These are phyloP conservation scores for Sporothrix inflata DNA, from an alignment of 2,329 filamentous ascomycete genomes.

Conservation along the genomic window DNA sequence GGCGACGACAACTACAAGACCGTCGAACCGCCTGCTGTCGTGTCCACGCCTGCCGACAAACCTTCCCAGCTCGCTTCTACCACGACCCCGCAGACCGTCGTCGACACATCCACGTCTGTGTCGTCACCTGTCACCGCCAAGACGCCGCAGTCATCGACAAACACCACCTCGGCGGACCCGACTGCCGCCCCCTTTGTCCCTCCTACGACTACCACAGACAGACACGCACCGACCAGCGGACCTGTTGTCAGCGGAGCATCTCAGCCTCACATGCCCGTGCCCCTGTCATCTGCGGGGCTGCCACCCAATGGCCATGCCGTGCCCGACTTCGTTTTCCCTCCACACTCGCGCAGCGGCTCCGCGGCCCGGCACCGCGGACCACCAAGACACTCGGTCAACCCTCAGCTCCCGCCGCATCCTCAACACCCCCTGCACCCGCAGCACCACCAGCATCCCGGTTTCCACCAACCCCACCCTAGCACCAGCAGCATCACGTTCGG, in stretches of 20 bases:
- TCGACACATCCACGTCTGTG: neutral
- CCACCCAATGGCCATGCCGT: slow-evolving; percentile 17
- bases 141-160: slow-evolving; percentile 4
- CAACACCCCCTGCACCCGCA: slow-evolving; percentile 15
- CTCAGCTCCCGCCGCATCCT: neutral
- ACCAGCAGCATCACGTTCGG: slow-evolving; percentile 62
- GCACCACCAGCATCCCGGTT: slow-evolving; percentile 9
- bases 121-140: slow-evolving; percentile 21
- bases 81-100: slow-evolving; percentile 19
- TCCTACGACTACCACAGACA: neutral
- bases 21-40: neutral
- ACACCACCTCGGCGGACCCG: neutral
- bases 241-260: neutral
- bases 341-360: slow-evolving; percentile 13
- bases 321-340: slow-evolving; percentile 27
- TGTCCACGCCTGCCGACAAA: slow-evolving; percentile 15
- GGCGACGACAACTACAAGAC: slow-evolving; percentile 19
- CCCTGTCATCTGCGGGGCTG: slow-evolving; percentile 10
- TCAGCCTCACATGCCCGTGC: neutral
- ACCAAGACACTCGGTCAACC: slow-evolving; percentile 4
- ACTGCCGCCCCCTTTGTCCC: neutral
- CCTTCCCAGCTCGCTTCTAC: neutral
- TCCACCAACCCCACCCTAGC: slow-evolving; percentile 59
- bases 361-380: slow-evolving; percentile 19
- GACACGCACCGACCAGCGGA: slow-evolving; percentile 1